A percentile compares a stretch with the other conserved stretches of the same genome.
phyloP scores from a whole-genome alignment of 768 basidiomycete genomes.

The Suillus subaureus region DNA sequence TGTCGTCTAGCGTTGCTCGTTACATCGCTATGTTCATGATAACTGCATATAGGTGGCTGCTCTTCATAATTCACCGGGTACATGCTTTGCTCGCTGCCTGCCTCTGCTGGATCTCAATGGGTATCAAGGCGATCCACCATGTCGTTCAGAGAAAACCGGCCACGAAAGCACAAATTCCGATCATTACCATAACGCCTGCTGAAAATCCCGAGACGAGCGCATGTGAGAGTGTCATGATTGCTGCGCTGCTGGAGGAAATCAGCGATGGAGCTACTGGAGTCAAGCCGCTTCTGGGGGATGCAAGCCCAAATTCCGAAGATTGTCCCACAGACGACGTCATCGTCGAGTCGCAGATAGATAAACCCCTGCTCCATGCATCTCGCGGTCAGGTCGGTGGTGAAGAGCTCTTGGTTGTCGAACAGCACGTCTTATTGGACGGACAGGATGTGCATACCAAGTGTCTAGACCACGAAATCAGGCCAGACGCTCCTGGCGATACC shows the following conservation, averaged over 20 bases:
- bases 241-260: neutral
- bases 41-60: neutral
- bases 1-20: neutral
- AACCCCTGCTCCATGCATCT: neutral
- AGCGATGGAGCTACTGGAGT: neutral
- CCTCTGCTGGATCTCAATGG: neutral
- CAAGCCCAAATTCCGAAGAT: neutral
- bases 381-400: neutral
- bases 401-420: neutral
- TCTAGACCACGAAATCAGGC: neutral
- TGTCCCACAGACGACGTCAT: neutral
- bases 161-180: neutral
- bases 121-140: neutral
- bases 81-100: neutral
- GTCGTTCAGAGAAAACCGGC: neutral
- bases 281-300: neutral
- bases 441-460: neutral
- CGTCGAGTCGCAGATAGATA: neutral
- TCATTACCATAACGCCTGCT: constrained; percentile 2
- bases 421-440: neutral
- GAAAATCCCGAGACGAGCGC: neutral
- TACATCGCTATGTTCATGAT: neutral
- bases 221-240: neutral
- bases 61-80: neutral
- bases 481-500: neutral